phyloP scores from a whole-genome alignment of 2,329 filamentous ascomycete genomes.

The Hypoxylon sp. region DNA sequence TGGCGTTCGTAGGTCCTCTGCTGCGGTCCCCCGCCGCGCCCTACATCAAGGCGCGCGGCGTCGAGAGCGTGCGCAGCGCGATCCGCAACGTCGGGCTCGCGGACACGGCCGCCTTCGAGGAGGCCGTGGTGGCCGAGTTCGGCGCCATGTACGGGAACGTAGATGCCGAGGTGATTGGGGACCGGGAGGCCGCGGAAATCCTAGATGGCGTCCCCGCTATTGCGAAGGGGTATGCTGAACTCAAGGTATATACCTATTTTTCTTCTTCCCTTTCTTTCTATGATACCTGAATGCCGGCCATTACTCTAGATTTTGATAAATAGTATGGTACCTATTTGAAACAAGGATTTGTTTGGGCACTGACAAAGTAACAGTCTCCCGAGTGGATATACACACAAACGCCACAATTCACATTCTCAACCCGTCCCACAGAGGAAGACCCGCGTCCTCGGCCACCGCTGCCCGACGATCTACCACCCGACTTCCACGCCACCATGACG shows the following conservation, averaged over 20 bases:
- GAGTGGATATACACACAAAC: conserved; percentile 90
- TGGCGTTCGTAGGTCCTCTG: conserved; percentile 75
- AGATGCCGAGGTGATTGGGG: conserved; percentile 58
- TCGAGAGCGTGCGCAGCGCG: conserved; percentile 89
- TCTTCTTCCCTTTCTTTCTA: conserved; percentile 52
- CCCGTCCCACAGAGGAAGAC: conserved; percentile 68
- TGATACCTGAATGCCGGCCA: too few relatives aligned
- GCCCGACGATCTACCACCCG: conserved; percentile 60
- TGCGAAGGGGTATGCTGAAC: conserved; percentile 69
- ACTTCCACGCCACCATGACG: conserved; percentile 53
- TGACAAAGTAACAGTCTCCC: conserved; percentile 58
- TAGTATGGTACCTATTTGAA: too few relatives aligned
- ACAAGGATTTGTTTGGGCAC: neutral
- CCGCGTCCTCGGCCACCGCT: conserved; percentile 65
- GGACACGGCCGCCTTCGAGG: conserved; percentile 58
- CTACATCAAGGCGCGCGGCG: conserved; percentile 83
- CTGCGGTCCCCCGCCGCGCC: conserved; percentile 81
- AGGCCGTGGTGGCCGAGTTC: conserved; percentile 74
- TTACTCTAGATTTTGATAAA: too few relatives aligned
- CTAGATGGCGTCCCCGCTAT: conserved; percentile 65
- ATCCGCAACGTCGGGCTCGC: conserved; percentile 79
- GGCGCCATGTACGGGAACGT: conserved; percentile 69
- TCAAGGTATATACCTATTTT: conserved; percentile 62
- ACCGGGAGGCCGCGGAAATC: conserved; percentile 58
- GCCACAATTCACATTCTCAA: conserved; percentile 81